Percentiles rank a stretch among this genome's conserved stretches.
These are phyloP conservation scores for Apiotrichum porosum DNA, from an alignment of 1,284 basidiomycete genomes.

Conservation along the genomic window DNA sequence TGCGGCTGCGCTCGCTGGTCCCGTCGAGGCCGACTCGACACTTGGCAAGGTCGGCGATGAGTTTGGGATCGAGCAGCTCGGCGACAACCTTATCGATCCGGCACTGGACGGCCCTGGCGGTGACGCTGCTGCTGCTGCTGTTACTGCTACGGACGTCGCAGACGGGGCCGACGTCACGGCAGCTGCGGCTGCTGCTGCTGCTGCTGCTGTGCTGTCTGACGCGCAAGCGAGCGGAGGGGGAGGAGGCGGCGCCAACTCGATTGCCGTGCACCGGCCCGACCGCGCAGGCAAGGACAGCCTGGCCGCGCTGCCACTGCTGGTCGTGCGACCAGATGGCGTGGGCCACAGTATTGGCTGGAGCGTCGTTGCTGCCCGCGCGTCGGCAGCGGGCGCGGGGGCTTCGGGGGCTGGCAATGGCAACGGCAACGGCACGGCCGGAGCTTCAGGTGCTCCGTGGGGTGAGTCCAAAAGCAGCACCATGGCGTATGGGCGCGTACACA, in stretches of 20 bases:
- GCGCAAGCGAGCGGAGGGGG: too few relatives aligned
- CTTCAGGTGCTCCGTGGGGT: too few relatives aligned
- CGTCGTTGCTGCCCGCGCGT: too few relatives aligned
- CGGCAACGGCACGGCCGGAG: too few relatives aligned
- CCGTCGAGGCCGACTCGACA: background rate
- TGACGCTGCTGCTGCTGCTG: background rate
- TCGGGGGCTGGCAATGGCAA: too few relatives aligned
- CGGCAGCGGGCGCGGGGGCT: too few relatives aligned
- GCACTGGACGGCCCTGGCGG: background rate
- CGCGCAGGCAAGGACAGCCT: background rate
- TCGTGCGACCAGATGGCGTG: constrained; percentile 26
- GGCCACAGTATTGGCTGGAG: constrained; percentile 25
- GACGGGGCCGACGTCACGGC: background rate
- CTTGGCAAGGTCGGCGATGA: background rate
- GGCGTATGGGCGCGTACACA: too few relatives aligned
- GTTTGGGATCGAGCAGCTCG: constrained; percentile 5
- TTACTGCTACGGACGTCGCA: too few relatives aligned
- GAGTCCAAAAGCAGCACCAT: too few relatives aligned
- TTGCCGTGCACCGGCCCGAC: constrained; percentile 4
- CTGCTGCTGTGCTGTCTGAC: background rate
- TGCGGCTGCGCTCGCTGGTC: background rate
- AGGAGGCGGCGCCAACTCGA: background rate
- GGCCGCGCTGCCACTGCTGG: constrained; percentile 20
- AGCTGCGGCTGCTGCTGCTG: background rate
- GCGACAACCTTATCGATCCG: constrained; percentile 1